Evolutionary conservation across 345 rosid genomes (phyloP), one percentile per base, ranked within the genome.

Genomic region (Populus alba): DNA sequence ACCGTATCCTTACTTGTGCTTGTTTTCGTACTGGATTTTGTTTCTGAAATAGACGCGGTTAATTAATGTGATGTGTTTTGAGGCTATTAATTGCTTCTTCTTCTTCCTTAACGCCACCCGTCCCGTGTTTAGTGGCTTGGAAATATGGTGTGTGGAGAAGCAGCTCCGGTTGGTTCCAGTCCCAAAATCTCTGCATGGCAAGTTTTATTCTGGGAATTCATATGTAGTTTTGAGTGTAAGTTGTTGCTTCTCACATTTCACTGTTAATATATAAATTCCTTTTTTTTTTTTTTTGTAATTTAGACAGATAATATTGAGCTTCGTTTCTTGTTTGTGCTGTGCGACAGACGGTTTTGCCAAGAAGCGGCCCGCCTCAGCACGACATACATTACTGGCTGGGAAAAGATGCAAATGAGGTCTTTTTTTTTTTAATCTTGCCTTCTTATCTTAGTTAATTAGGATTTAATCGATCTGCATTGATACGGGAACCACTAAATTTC

Each of bases 301-400:
- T 27, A 27, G 27, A 27, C 27, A 17, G 47, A 61, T n/a, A 6
- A 66, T 22, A 10, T 74, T 47, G 51, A 66, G 4, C 15, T 66
- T 53, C 9, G 29, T 68, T 18, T 41, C 22, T 72, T 43, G 8
- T 51, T 66, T 80, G 65, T 71, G 67, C 18, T 79, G 7, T 68
- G 81, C 15, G 57, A 75, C 89, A 94, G 98, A 92, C 95, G 37
- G 74, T 80, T 83, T 55, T 87, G 82, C 84, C 78, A 27, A 91
- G 87, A 87, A 80, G 76, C 22, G 91, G 91, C 33, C 70, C 87
- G 78, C 86, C 87, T 33, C 89, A 81, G 77, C 86, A 90, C 75
- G 92, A 90, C 66, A 87, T 94, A 72, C 98, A 94, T 81, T 94
- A 91, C 76, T 94, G 98, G 98, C 73, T 90, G 13, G 98, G 98